phyloP scores from a whole-genome alignment of 805 yeast species.

The Ogataea haglerorum region DNA sequence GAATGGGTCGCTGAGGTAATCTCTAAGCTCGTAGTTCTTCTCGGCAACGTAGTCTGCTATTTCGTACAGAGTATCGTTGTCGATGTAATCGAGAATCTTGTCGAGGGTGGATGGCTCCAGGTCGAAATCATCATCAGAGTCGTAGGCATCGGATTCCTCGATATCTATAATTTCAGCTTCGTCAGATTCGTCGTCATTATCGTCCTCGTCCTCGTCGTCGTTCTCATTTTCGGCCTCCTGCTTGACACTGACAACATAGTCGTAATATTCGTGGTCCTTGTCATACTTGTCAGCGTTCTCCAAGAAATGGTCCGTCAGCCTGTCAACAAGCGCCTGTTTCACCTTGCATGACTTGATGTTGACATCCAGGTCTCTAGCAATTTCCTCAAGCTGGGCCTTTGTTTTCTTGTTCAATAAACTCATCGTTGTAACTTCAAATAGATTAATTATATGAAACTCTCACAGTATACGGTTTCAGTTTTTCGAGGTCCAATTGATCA shows the following conservation, averaged over 20 bases:
- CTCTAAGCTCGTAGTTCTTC: constrained; percentile 29
- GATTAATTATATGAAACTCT: background rate
- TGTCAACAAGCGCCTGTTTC: constrained; percentile 29
- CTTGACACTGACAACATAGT: constrained; percentile 19
- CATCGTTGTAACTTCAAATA: constrained; percentile 11
- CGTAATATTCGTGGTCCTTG: constrained; percentile 27
- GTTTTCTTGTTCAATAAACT: constrained; percentile 28
- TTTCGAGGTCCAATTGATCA: constrained; percentile 2
- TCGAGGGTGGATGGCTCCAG: constrained; percentile 6
- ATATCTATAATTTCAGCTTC: constrained; percentile 30
- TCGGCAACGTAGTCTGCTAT: constrained; percentile 23
- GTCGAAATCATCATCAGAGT: constrained; percentile 6
- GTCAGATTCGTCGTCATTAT: constrained; percentile 60
- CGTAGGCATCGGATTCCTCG: constrained; percentile 11
- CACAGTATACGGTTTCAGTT: background rate
- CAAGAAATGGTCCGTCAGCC: constrained; percentile 20
- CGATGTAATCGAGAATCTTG: constrained; percentile 8
- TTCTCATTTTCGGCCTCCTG: constrained; percentile 8
- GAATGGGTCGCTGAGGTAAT: constrained; percentile 33
- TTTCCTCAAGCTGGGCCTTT: constrained; percentile 30
- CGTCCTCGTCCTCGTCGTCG: constrained; percentile 13
- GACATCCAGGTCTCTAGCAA: constrained; percentile 30
- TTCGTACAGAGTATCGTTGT: constrained; percentile 14
- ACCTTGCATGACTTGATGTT: constrained; percentile 23
- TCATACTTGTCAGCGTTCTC: constrained; percentile 23